phyloP scores from a whole-genome alignment of 192 early-diverging fungal genomes.

The Mortierella hygrophila region DNA sequence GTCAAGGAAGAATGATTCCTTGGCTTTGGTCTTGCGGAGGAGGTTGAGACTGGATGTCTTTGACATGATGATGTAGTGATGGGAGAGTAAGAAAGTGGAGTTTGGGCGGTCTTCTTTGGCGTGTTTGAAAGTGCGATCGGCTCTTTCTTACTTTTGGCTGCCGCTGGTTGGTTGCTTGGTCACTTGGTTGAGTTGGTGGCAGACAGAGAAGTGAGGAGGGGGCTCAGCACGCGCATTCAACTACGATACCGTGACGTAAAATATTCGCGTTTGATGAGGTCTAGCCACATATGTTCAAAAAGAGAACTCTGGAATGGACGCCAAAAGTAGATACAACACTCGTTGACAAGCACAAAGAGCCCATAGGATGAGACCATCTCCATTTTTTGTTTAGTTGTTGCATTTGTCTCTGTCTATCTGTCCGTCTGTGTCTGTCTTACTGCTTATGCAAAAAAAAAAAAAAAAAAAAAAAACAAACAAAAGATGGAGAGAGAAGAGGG shows the following conservation, averaged over 20 bases:
- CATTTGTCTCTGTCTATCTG: not conserved
- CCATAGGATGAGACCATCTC: not conserved
- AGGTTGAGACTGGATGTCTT: slow-evolving; percentile 56
- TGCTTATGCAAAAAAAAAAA: not conserved
- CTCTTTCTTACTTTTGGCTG: not conserved
- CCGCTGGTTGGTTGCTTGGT: not conserved
- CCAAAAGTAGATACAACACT: not conserved
- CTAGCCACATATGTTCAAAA: too few species aligned
- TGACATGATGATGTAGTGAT: slow-evolving; percentile 30
- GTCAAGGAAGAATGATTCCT: slow-evolving; percentile 57
- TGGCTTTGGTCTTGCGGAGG: slow-evolving; percentile 55
- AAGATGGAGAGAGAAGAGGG: not conserved
- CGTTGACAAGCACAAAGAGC: not conserved
- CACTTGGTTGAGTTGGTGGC: not conserved
- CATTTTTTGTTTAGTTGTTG: not conserved
- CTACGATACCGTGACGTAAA: not conserved
- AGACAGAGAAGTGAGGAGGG: not conserved
- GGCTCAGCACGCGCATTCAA: not conserved
- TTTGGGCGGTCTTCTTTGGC: not conserved
- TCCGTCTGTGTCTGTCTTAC: not conserved
- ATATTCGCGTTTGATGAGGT: too few species aligned
- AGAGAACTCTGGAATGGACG: not conserved
- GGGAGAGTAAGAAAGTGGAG: not conserved
- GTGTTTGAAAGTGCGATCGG: not conserved
- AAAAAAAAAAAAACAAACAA: not conserved